Base-by-base conservation (phyloP, 2,329 filamentous ascomycete species). In the Neocucurbitaria cava region DNA sequence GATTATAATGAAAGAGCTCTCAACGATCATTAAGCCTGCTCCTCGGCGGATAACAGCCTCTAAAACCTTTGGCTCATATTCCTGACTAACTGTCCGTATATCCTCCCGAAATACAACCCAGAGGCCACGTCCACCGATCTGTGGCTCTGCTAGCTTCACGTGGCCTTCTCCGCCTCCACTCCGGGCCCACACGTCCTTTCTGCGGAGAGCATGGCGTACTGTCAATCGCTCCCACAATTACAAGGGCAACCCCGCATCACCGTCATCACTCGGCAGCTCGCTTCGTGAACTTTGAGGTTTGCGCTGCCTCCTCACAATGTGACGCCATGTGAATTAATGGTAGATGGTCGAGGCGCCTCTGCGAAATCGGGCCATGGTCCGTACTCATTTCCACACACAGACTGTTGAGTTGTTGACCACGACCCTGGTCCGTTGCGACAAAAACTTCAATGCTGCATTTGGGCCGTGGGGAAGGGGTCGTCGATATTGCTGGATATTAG, bases 381-480 rank as follows among this genome's bases (percentile, higher is more conserved):
- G 62, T 56, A 53, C 56, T 64, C 56, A 65, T 66, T 58, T 59
- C 59, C 58, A 56, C 58, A 52, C 51, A 45, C 52, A 55, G 52
- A 53, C 55, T 68, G 65, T 68, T 68, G 65, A 68, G 60, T 54
- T 66, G 63, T 65, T 66, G 63, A 58, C 54, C 55, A 54, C 47
- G 56, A 57, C 52, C 58, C 42, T 54, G 15, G 59, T 51, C 58
- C 50, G 52, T 55, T 53, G 56, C 61, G 52, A 54, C 52, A 54
- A 42, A 26, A 57, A 44, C 51, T 23, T 56, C 56, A 46, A 42
- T 33, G 18, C 30, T 33, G 35, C 35, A 21, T 45, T 49, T 47
- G 43, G 55, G 51, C 55, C 47, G 42, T 52, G 51, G 44, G 13
- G 38, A 20, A 21, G 31, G 21, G 8, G 24, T 15, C 15, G 15